These are phyloP conservation scores for Alternaria infectoria DNA, from an alignment of 2,329 filamentous ascomycete species.

Conservation along the genomic window DNA sequence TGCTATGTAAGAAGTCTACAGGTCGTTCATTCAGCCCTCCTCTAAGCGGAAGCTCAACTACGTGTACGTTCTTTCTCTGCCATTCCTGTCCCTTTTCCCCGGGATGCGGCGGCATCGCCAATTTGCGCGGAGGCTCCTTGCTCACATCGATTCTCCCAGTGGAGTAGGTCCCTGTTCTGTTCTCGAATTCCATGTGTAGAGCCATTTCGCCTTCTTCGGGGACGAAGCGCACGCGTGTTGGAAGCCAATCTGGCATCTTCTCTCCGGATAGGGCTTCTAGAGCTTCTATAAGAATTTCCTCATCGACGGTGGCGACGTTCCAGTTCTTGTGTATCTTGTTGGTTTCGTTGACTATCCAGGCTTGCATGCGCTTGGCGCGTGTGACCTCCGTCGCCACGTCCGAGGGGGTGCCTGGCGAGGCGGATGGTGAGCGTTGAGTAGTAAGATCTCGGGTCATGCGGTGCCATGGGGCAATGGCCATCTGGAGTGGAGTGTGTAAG, in stretches of 20 bases:
- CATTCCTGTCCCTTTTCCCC: background rate
- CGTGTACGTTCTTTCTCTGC: conserved; percentile 4
- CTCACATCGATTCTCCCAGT: conserved; percentile 11
- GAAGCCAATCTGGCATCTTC: conserved; percentile 37
- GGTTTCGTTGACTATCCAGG: conserved; percentile 26
- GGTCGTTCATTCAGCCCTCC: background rate
- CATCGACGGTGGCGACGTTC: conserved; percentile 27
- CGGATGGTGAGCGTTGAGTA: background rate
- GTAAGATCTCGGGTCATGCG: conserved; percentile 20
- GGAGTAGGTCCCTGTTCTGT: conserved; percentile 15
- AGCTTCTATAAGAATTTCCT: conserved; percentile 26
- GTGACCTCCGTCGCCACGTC: conserved; percentile 6
- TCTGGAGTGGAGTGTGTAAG: conserved; percentile 35
- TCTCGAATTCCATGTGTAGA: conserved; percentile 37
- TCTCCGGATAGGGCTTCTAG: conserved; percentile 35
- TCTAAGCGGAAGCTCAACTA: conserved; percentile 6
- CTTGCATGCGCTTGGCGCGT: conserved; percentile 30
- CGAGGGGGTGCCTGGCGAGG: background rate
- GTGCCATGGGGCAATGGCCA: conserved; percentile 36
- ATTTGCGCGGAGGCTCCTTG: conserved; percentile 2
- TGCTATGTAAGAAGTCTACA: conserved; percentile 24
- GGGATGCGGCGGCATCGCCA: background rate
- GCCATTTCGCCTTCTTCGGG: conserved; percentile 37
- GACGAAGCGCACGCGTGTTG: conserved; percentile 34
- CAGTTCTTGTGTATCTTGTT: conserved; percentile 32